Evolutionary conservation across 805 yeast species (phyloP).

Genomic region (Candida maesae): DNA sequence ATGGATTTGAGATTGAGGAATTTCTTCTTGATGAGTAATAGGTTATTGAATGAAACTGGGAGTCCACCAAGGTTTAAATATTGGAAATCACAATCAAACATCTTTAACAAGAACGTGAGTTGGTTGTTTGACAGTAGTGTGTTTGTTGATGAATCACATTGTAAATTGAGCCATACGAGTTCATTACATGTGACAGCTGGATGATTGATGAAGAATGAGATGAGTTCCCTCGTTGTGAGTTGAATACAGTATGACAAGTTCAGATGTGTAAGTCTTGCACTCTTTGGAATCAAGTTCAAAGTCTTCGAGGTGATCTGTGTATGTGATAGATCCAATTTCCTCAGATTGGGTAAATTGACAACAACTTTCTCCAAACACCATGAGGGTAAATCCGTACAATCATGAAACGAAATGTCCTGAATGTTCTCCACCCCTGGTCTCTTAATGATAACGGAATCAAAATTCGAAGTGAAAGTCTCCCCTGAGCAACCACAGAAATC

Average conservation of each 20-base stretch:
- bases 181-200: constrained; percentile 51
- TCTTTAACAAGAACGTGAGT: constrained; percentile 40
- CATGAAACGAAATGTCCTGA: constrained; percentile 66
- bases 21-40: constrained; percentile 37
- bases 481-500: constrained; percentile 91
- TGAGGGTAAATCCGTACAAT: constrained; percentile 73
- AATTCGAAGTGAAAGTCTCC: constrained; percentile 53
- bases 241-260: constrained; percentile 64
- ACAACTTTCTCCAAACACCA: constrained; percentile 53
- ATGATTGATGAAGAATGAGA: constrained; percentile 66
- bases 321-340: constrained; percentile 74
- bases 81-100: constrained; percentile 36
- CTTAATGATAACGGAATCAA: constrained; percentile 36
- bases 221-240: constrained; percentile 66
- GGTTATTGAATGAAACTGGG: constrained; percentile 41
- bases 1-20: constrained; percentile 36
- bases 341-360: constrained; percentile 51
- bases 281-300: constrained; percentile 48
- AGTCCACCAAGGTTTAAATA: constrained; percentile 64
- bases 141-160: constrained; percentile 60
- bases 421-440: constrained; percentile 21
- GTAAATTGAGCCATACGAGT: constrained; percentile 63
- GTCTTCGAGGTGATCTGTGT: constrained; percentile 70
- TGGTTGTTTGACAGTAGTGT: constrained; percentile 53
- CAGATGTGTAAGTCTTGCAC: constrained; percentile 67